Conservation (phyloP, 2,329 filamentous ascomycete genomes). For the Rachicladosporium sp. region DNA sequence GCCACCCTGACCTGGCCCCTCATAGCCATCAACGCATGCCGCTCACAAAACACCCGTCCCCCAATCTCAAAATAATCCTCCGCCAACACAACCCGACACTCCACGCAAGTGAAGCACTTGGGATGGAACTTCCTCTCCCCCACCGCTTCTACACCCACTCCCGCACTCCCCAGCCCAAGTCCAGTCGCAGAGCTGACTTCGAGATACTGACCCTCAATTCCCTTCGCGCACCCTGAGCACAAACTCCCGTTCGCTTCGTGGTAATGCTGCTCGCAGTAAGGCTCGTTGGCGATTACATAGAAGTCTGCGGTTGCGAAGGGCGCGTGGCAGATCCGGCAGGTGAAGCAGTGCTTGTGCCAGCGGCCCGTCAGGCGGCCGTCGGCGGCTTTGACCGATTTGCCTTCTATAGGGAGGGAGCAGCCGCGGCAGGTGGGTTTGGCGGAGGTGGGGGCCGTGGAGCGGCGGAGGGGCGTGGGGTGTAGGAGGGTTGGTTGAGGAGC, state of each 20-base stretch:
- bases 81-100: conserved; percentile 60
- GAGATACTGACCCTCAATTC: conserved; percentile 88
- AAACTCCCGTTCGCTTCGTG: conserved; percentile 81
- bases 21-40: conserved; percentile 53
- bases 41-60: conserved; percentile 71
- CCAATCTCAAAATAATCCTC: conserved; percentile 88
- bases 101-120: conserved; percentile 70
- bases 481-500: conserved; percentile 1
- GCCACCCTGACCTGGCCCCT: conserved; percentile 13
- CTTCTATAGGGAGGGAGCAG: conserved; percentile 64
- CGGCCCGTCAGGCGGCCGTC: conserved; percentile 84
- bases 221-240: conserved; percentile 64
- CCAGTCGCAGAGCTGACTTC: conserved; percentile 45
- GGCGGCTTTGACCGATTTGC: conserved; percentile 86
- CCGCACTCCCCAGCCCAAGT: no score
- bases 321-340: conserved; percentile 69
- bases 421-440: conserved; percentile 68
- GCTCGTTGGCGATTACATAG: conserved; percentile 76
- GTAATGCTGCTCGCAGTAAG: conserved; percentile 87
- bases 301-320: conserved; percentile 83
- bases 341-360: conserved; percentile 92
- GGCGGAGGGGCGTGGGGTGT: conserved; percentile 3
- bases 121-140: conserved; percentile 67
- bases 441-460: conserved; percentile 3
- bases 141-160: not conserved